These are phyloP conservation scores for Extremus antarcticus DNA, from an alignment of 495 filamentous ascomycete species.

Conservation along the genomic window DNA sequence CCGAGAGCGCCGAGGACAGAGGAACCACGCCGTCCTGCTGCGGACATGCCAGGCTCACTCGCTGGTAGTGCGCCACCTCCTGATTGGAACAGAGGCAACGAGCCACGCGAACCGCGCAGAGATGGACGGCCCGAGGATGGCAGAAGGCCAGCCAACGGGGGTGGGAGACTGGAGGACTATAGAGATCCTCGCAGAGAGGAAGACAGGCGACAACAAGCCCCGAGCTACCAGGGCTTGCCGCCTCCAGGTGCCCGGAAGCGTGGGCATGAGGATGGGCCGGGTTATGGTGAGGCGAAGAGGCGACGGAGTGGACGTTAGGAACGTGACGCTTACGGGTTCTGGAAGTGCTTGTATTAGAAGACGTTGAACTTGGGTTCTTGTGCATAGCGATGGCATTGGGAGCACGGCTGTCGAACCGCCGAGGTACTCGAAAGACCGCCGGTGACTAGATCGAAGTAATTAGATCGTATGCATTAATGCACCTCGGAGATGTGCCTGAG, in stretches of 20 bases:
- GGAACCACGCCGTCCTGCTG: not conserved
- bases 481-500: too few relatives aligned
- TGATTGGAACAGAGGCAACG: slow-evolving; percentile 2
- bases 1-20: not conserved
- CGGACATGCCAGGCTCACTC: slow-evolving; percentile 2
- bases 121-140: slow-evolving; percentile 2
- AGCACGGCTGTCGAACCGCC: too few relatives aligned
- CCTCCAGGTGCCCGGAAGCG: slow-evolving; percentile 9
- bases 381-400: slow-evolving; percentile 8
- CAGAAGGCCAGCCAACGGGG: not conserved
- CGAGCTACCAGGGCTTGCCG: slow-evolving; percentile 3
- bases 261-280: slow-evolving; percentile 9
- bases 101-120: not conserved
- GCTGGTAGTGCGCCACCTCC: not conserved
- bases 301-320: slow-evolving; percentile 16
- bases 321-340: not conserved
- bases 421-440: too few relatives aligned
- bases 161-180: not conserved
- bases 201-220: slow-evolving; percentile 1
- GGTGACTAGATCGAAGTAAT: too few relatives aligned
- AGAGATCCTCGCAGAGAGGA: slow-evolving; percentile 9
- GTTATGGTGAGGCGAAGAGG: slow-evolving; percentile 8
- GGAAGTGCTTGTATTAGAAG: not conserved
- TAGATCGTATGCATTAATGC: too few relatives aligned
- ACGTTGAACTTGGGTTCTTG: not conserved